Evolutionary conservation across 1,284 basidiomycete genomes (phyloP).

Genomic region (Phlebopus sp.): DNA sequence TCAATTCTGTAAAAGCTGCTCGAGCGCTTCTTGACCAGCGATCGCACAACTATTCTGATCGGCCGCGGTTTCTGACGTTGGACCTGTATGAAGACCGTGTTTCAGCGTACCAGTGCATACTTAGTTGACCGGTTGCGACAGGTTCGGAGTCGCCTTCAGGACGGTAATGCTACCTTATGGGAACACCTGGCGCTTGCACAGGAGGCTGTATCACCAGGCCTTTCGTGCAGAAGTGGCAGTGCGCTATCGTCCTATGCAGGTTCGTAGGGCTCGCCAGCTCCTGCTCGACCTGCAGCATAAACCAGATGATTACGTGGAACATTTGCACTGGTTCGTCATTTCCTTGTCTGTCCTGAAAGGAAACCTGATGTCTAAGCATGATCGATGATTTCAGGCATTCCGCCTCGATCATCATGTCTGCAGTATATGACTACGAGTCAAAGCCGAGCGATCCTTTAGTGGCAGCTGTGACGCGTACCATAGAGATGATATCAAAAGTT

Average conservation of each 20-base stretch:
- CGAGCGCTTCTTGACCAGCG: slow-evolving; percentile 7
- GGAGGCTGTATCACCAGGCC: slow-evolving; percentile 11
- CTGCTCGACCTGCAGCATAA: background rate
- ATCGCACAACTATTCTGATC: slow-evolving; percentile 7
- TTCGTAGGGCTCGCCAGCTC: slow-evolving; percentile 6
- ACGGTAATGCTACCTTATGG: slow-evolving; percentile 8
- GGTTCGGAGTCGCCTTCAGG: slow-evolving; percentile 10
- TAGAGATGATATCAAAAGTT: slow-evolving; percentile 5
- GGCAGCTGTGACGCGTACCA: slow-evolving; percentile 5
- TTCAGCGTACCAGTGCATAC: background rate
- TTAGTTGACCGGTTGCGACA: slow-evolving; percentile 14
- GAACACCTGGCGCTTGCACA: slow-evolving; percentile 6
- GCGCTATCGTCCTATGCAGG: slow-evolving; percentile 8
- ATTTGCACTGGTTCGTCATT: slow-evolving; percentile 4
- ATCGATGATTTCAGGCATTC: background rate
- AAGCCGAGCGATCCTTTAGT: slow-evolving; percentile 6
- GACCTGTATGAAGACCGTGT: background rate
- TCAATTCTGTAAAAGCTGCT: slow-evolving; percentile 4
- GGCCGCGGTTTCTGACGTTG: slow-evolving; percentile 4
- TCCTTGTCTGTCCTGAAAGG: background rate
- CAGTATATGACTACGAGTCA: slow-evolving; percentile 9
- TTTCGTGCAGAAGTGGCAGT: slow-evolving; percentile 6
- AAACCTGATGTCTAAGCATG: too few relatives aligned
- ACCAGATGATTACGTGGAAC: slow-evolving; percentile 5
- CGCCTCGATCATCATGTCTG: slow-evolving; percentile 10